phyloP scores from a whole-genome alignment of 2,329 filamentous ascomycete genomes.

The Aureobasidium leucospermi region DNA sequence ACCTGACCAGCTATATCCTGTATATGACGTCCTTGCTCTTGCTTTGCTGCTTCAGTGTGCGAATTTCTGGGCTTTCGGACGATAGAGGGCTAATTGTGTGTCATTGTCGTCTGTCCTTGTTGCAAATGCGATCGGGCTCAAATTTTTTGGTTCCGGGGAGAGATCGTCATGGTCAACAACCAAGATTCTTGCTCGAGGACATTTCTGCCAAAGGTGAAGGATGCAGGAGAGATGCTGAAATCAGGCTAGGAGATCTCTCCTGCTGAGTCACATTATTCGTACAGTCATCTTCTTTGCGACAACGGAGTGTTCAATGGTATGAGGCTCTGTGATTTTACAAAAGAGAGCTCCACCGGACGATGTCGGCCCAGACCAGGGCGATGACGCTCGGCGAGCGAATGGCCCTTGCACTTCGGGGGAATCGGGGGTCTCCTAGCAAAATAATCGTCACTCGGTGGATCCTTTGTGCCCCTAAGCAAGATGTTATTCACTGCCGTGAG shows the following conservation, averaged over 20 bases:
- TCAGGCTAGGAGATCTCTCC: neutral
- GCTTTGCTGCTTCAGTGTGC: too few relatives aligned
- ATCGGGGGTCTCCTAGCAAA: neutral
- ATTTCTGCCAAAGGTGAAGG: neutral
- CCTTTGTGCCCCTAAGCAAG: neutral
- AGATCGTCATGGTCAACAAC: neutral
- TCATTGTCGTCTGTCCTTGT: too few relatives aligned
- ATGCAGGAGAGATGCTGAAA: neutral
- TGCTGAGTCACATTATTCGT: neutral
- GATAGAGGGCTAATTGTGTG: too few relatives aligned
- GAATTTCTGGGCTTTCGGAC: too few relatives aligned
- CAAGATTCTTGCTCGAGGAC: neutral
- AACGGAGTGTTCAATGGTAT: constrained; percentile 2
- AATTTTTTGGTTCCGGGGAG: neutral
- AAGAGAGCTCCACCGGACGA: neutral
- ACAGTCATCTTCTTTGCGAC: constrained; percentile 4
- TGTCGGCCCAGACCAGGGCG: neutral
- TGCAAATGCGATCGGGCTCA: too few relatives aligned
- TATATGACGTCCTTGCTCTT: too few relatives aligned
- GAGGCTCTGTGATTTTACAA: neutral
- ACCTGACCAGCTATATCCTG: too few relatives aligned
- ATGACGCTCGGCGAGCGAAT: neutral
- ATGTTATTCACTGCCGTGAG: constrained; percentile 1
- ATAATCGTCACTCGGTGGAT: neutral
- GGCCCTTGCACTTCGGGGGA: constrained; percentile 1